Evolutionary conservation across 352 stramenopile genomes (phyloP).

Genomic region (Globisporangium heterothallicum): DNA sequence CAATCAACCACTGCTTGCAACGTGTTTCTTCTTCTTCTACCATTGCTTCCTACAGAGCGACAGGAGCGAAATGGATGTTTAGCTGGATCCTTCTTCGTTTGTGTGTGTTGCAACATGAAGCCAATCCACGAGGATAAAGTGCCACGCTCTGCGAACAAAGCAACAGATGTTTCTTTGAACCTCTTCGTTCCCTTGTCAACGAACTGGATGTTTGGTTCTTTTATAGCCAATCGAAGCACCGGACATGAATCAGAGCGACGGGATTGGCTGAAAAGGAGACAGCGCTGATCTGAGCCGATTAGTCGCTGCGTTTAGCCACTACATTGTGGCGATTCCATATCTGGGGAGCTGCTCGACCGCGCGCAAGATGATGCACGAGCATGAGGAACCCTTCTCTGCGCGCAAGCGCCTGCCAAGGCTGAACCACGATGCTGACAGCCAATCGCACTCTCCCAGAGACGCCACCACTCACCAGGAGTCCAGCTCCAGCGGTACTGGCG

Average conservation of each 20-base stretch:
- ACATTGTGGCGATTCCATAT: not conserved
- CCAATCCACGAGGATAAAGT: not conserved
- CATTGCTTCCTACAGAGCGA: too few relatives aligned
- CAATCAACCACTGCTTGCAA: too few relatives aligned
- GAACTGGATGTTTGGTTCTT: constrained; percentile 2
- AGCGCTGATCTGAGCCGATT: not conserved
- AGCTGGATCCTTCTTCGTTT: too few relatives aligned
- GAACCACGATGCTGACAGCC: not conserved
- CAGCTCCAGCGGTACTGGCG: not conserved
- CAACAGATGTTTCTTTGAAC: not conserved
- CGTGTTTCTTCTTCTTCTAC: too few relatives aligned
- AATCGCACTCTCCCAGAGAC: constrained; percentile 3
- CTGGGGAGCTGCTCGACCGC: too few relatives aligned
- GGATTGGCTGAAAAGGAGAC: constrained; percentile 2
- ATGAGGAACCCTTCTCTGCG: constrained; percentile 12
- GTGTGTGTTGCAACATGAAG: too few relatives aligned
- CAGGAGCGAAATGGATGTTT: too few relatives aligned
- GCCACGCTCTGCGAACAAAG: not conserved
- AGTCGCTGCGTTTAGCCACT: constrained; percentile 1
- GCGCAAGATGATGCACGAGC: constrained; percentile 19
- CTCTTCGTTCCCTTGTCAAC: not conserved
- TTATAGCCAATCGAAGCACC: constrained; percentile 6
- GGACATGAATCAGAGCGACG: not conserved
- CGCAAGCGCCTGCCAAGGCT: constrained; percentile 24
- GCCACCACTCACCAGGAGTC: not conserved